phyloP scores from a whole-genome alignment of 2,329 filamentous ascomycete species.

The Botryotinia calthae region DNA sequence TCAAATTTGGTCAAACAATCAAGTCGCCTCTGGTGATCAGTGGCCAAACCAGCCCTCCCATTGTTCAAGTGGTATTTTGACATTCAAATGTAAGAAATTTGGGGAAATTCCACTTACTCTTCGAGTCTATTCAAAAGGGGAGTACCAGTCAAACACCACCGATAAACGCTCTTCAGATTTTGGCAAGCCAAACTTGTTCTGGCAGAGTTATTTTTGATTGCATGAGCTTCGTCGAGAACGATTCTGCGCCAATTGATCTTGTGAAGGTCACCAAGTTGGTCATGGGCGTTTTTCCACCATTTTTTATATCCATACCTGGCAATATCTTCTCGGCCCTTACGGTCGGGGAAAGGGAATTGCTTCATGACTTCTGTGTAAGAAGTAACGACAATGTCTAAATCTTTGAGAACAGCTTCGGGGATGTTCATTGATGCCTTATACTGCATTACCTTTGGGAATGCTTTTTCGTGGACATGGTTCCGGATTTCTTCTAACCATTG shows the following conservation, averaged over 20 bases:
- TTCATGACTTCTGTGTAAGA: conserved; percentile 35
- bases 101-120: conserved; percentile 29
- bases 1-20: conserved; percentile 4
- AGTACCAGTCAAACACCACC: conserved; percentile 39
- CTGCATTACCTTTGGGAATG: conserved; percentile 30
- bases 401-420: conserved; percentile 21
- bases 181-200: conserved; percentile 47
- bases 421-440: conserved; percentile 28
- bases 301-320: conserved; percentile 40
- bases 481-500: conserved; percentile 37
- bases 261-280: conserved; percentile 42
- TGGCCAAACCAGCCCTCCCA: not conserved
- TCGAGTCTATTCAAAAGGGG: conserved; percentile 36
- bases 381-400: conserved; percentile 35
- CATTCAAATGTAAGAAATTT: not conserved
- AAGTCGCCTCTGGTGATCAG: not conserved
- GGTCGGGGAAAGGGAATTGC: conserved; percentile 91
- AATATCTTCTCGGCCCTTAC: conserved; percentile 83
- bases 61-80: not conserved
- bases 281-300: conserved; percentile 38
- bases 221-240: conserved; percentile 57
- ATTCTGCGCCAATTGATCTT: conserved; percentile 48
- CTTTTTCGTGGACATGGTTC: conserved; percentile 25
- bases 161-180: conserved; percentile 34
- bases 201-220: conserved; percentile 50